Conservation (phyloP, 257 asterid genomes). For the Solanum pimpinellifolium region DNA sequence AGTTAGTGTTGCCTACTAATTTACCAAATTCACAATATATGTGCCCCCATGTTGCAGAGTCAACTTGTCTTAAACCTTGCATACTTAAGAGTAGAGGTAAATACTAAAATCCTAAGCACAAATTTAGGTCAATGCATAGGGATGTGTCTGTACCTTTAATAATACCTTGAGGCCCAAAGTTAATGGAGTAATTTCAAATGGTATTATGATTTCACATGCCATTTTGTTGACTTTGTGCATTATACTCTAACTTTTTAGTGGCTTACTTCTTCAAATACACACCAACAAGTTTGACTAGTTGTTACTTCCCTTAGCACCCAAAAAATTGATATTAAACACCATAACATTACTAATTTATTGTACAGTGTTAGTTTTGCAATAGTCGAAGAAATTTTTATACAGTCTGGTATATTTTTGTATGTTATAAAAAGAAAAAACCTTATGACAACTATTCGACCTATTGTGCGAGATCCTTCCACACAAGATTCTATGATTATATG, state of each 20-base stretch:
- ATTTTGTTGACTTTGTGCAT: conserved; percentile 20
- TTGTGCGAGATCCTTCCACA: neutral
- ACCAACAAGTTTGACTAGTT: neutral
- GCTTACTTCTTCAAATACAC: conserved; percentile 4
- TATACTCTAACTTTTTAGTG: conserved; percentile 3
- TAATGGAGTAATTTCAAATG: conserved; percentile 15
- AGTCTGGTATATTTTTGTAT: neutral
- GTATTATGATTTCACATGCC: conserved; percentile 17
- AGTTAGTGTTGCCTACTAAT: neutral
- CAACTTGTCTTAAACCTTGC: neutral
- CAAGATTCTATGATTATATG: neutral
- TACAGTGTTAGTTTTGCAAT: neutral
- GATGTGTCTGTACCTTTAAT: conserved; percentile 12
- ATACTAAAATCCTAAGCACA: neutral
- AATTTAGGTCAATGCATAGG: conserved; percentile 19
- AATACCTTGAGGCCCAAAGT: conserved; percentile 5
- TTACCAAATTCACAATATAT: neutral
- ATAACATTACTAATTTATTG: neutral
- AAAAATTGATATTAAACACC: neutral
- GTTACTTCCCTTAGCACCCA: neutral
- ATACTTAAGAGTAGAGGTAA: neutral
- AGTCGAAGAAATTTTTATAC: neutral
- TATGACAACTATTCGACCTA: neutral
- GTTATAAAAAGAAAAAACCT: neutral
- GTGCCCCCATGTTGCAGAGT: neutral